These are phyloP conservation scores for Gryganskiella cystojenkinii DNA, from an alignment of 192 early-diverging fungal genomes.

Conservation along the genomic window DNA sequence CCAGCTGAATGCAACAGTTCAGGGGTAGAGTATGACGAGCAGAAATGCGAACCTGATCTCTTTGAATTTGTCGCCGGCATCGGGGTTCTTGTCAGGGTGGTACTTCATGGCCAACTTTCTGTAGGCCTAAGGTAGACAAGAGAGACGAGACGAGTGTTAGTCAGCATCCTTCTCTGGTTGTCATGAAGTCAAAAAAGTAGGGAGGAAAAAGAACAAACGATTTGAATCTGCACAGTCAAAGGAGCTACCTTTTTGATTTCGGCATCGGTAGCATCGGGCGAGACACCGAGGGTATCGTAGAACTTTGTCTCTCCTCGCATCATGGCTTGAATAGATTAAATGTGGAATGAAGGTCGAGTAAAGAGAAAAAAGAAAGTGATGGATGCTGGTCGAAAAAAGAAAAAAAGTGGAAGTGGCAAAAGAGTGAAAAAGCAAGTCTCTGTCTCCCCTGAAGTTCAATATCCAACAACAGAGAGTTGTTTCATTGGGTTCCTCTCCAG, in stretches of 20 bases:
- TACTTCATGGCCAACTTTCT: constrained; percentile 73
- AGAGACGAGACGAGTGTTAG: neutral
- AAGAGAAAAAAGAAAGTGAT: neutral
- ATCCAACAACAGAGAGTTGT: too few relatives aligned
- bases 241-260: constrained; percentile 60
- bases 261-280: constrained; percentile 45
- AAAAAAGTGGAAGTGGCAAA: neutral
- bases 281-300: constrained; percentile 79
- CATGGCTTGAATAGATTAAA: constrained; percentile 9
- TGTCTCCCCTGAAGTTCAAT: too few relatives aligned
- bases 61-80: constrained; percentile 83
- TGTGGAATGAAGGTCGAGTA: neutral
- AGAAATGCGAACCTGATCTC: constrained; percentile 89
- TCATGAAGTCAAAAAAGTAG: too few relatives aligned
- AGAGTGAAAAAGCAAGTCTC: too few relatives aligned
- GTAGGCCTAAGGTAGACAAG: constrained; percentile 54
- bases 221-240: too few relatives aligned
- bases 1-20: too few relatives aligned
- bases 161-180: neutral
- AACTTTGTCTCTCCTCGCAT: constrained; percentile 54
- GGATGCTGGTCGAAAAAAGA: neutral
- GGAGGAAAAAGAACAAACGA: too few relatives aligned
- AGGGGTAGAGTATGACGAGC: too few relatives aligned
- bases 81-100: constrained; percentile 88
- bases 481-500: too few relatives aligned